Evolutionary conservation across 257 asterid species (phyloP), one percentile per base, ranked within the genome.

Genomic region (Nicotiana tomentosiformis): DNA sequence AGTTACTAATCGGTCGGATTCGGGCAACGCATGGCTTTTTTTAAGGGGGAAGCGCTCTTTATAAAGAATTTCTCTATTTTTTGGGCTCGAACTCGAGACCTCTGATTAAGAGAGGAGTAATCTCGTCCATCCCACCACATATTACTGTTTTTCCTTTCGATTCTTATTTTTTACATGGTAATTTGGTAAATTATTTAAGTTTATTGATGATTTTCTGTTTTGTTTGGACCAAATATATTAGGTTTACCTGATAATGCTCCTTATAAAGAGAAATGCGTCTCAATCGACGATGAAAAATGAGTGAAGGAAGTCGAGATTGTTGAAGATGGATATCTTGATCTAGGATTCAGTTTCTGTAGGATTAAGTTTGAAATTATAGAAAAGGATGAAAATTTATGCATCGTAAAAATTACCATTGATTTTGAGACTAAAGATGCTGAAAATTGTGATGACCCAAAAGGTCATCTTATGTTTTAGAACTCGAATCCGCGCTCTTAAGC

Each of bases 371-470:
- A 72, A 72, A 17, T 46, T 9, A 11, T 72, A 26, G 79, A 72
- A 35, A 46, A 14, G 2, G 23, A 72, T 72, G 23, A 72, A 0
- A 72, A 23, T 7, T 46, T 37, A 46, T 2, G 20, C 11, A 6
- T 72, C 7, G 29, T 72, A 15, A 46, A 72, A 23, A n/a, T 46
- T 72, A 46, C 61, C 4, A 46, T 14, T 46, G 7, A 72, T 72
- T 72, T 72, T 72, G 79, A 72, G 61, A 49, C 39, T 72, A 46
- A 70, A 10, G 78, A 70, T 70, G n/a, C n/a, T 20, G 60, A 70
- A 70, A 49, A 49, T 20, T 20, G 23, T 20, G 23, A 20, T 20
- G 23, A 20, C 23, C 23, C 23, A 20, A 20, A 20, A 20, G 23
- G 23, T 20, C 23, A 20, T 20, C 23, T 20, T 20, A 20, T 20